Base-by-base conservation (phyloP, 345 rosid species). In the Hypericum androsaemum region DNA sequence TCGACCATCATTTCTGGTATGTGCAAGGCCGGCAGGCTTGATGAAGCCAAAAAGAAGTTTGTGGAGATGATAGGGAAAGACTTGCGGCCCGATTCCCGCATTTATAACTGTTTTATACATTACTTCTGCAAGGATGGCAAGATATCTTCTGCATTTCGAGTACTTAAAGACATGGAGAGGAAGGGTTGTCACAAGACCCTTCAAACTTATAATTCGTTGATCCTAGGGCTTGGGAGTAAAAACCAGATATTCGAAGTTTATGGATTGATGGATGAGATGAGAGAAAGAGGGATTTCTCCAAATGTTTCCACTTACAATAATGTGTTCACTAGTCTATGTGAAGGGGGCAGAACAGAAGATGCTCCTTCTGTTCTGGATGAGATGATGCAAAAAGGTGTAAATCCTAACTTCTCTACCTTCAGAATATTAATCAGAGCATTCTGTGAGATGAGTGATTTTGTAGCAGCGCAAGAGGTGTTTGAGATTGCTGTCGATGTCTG, bases 131-230 rank as follows among this genome's bases (percentile, higher is more conserved):
- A 76, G 71, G 80, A 75, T 56, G 97, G 97, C 45, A 92, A 88
- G 72, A 6, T 92, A 71, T 78, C 97, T 41, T 88, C 97, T 67
- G 89, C 97, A 64, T 81, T 88, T 68, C 86, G 83, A 45, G 87
- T 92, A 61, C 98, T 92, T 41, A 88, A 88, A 69, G 97, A 92
- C 62, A 92, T 92, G 98, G 98, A 85, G 77, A 81, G 81, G 71
- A 83, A 65, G 54, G 88, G 95, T 49, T 92, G 86, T 64, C 73
- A 61, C 64, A 92, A 77, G 77, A 85, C 74, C 70, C 51, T 88
- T 12, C 89, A 77, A 53, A 88, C 97, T 39, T 92, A 88, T 66
- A 88, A 92, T 71, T 85, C 95, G 12, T 66, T 92, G 67, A 85
- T 88, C 62, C 67, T 73, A 49, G 95, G 95, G 15, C 74, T 88